These are phyloP conservation scores for Beverwykella pulmonaria DNA, from an alignment of 495 filamentous ascomycete genomes.

Conservation along the genomic window DNA sequence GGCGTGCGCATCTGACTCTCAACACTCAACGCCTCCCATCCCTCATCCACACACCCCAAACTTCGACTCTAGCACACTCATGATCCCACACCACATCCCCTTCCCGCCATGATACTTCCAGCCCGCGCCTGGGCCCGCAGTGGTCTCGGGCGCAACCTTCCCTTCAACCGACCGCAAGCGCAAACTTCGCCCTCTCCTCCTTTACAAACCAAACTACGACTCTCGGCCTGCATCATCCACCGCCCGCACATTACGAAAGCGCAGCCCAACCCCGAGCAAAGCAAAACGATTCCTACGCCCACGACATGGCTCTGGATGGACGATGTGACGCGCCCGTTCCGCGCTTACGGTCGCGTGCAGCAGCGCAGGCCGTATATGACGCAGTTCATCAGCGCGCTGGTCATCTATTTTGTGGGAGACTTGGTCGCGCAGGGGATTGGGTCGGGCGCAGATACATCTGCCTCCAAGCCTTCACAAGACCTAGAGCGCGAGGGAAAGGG, in stretches of 20 bases:
- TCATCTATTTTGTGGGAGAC: slow-evolving; percentile 81
- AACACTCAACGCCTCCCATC: not conserved
- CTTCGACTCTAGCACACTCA: not conserved
- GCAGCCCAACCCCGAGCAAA: not conserved
- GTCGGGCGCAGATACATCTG: slow-evolving; percentile 6
- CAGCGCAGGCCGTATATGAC: slow-evolving; percentile 71
- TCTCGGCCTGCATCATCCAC: not conserved
- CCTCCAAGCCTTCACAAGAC: not conserved
- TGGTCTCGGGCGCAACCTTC: slow-evolving; percentile 12
- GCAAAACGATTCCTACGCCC: slow-evolving; percentile 40
- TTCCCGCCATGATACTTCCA: slow-evolving; percentile 24
- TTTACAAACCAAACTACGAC: not conserved
- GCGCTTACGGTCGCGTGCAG: slow-evolving; percentile 73
- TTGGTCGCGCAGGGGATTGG: slow-evolving; percentile 72
- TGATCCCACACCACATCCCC: not conserved
- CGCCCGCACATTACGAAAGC: not conserved
- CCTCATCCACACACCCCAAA: not conserved
- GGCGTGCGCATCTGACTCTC: not conserved
- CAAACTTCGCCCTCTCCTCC: not conserved
- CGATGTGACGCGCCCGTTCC: slow-evolving; percentile 51
- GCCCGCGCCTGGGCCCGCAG: slow-evolving; percentile 13
- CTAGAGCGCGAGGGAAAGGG: slow-evolving; percentile 11
- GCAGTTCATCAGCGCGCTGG: slow-evolving; percentile 72
- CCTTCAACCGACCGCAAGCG: not conserved
- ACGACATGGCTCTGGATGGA: slow-evolving; percentile 43